phyloP scores from a whole-genome alignment of 2,329 filamentous ascomycete species.

The Alternaria sp. region DNA sequence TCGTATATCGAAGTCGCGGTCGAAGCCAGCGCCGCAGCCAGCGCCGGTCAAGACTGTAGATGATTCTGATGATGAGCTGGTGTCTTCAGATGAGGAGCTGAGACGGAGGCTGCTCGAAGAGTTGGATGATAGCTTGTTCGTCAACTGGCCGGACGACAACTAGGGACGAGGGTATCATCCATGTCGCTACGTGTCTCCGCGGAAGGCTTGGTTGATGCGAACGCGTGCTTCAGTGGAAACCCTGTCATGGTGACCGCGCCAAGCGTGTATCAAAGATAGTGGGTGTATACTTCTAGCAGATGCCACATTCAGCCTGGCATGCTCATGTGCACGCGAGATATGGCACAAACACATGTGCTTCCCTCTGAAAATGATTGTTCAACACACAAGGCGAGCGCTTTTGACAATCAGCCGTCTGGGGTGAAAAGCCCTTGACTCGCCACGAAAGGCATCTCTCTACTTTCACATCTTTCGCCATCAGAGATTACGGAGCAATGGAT shows the following conservation, averaged over 20 bases:
- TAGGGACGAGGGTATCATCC: fast-evolving
- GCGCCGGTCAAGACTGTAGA: background rate
- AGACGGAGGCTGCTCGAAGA: background rate
- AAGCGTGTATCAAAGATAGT: background rate
- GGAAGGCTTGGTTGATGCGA: too few species aligned
- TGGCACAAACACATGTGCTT: background rate
- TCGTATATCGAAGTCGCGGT: background rate
- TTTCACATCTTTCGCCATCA: background rate
- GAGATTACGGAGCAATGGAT: background rate
- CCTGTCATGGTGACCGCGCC: too few species aligned
- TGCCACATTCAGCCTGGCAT: background rate
- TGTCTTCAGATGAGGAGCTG: background rate
- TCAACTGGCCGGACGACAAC: background rate
- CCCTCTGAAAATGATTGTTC: background rate
- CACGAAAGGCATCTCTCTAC: background rate
- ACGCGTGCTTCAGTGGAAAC: too few species aligned
- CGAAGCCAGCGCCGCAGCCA: background rate
- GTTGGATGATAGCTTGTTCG: background rate
- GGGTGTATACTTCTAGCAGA: background rate
- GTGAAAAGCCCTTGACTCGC: too few species aligned
- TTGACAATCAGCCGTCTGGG: background rate
- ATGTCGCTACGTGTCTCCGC: too few species aligned
- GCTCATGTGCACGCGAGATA: background rate
- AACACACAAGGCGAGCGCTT: too few species aligned
- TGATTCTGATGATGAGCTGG: background rate